Base-by-base conservation (phyloP, 139 green algal species). In the Closterium sp. region DNA sequence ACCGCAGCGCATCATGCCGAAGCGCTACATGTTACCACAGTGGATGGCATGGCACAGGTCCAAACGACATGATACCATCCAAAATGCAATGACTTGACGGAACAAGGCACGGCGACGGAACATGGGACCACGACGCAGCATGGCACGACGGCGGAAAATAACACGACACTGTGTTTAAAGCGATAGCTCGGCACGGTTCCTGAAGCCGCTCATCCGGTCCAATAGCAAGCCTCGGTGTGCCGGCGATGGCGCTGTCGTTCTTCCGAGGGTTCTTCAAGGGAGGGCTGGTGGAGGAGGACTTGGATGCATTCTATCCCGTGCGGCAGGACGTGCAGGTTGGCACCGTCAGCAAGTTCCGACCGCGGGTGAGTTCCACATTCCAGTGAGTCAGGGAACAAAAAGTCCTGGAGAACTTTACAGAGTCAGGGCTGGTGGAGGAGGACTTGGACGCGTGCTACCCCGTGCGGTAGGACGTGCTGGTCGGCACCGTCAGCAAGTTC, bases 381-480 rank as follows among this genome's bases (percentile, higher is more conserved):
- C 38, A 50, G 38, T 50, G 38, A 50, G 38, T 50, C 38, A 50
- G 38, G 32, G 32, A 38, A 38, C 32, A 38, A 38, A 38, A 7
- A 38, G 32, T 38, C 32, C 32, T 38, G 2, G 32, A 38, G 32
- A 38, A 38, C 32, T 38, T 38, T 38, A 38, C 32, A 38, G 32
- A 38, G 32, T 38, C 32, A 34, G 70, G 32, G 34, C 62, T 62
- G 27, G 89, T 92, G 5, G 22, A 62, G 7, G 89, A 92, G 89
- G 89, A 92, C 70, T 21, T 92, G 11, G 89, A 92, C 9, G 90
- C 32, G 70, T 24, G 19, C 50, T 92, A 92, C 90, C 90, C 73
- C 28, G 19, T 92, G 32, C 29, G 32, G 73, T 11, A 90, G 27
- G 70, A 89, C 10, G 27, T 29, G 9, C 32, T 1, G 30, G 62